Evolutionary conservation across 1,284 basidiomycete genomes (phyloP), one percentile per base, ranked within the genome.

Genomic region (Marasmius fiardii): DNA sequence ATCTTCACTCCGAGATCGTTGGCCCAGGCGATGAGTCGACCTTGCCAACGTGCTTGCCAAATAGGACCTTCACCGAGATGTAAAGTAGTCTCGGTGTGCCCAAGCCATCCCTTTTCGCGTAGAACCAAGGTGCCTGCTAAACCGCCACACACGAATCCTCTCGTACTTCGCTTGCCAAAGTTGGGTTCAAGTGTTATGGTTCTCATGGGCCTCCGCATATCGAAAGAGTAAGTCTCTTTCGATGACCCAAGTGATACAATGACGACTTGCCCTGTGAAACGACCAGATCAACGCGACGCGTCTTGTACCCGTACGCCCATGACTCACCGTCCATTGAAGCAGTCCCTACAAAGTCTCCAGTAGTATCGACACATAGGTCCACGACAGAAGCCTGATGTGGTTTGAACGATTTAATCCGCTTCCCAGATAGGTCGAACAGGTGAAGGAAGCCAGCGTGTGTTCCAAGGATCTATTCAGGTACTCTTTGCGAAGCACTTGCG

Each of bases 91-190:
- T 98, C 95, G 64, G 92, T 95, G 67, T 98, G 92, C 0, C 96
- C 95, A 2, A 98, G 76, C 95, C 96, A 98, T 8, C 95, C 92
- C 70, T 98, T 98, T 74, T 99, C 96, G 61, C 92, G 85, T 60
- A 96, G 68, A 12, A 93, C 78, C 24, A 99, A 76, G 37, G 82
- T 86, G 3, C 97, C 96, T 0, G 92, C 89, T 82, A 98, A 83
- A 4, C 97, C 97, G 43, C 96, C 97, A 56, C 91, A 95, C 3
- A 98, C 90, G 63, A 98, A 90, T 0, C 91, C 85, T n/a, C 94
- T 83, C 4, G 90, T 85, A 31, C 81, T 81, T 51, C 85, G 85
- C 69, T 90, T 90, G 1, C 90, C 85, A 61, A 97, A 99, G 58
- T 88, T 82, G 2, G 97, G 97, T 66, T 98, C 96, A 53, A 99